Evolutionary conservation across 2,329 filamentous ascomycete species (phyloP), one percentile per base, ranked within the genome.

Genomic region (Verticillium nubilum): DNA sequence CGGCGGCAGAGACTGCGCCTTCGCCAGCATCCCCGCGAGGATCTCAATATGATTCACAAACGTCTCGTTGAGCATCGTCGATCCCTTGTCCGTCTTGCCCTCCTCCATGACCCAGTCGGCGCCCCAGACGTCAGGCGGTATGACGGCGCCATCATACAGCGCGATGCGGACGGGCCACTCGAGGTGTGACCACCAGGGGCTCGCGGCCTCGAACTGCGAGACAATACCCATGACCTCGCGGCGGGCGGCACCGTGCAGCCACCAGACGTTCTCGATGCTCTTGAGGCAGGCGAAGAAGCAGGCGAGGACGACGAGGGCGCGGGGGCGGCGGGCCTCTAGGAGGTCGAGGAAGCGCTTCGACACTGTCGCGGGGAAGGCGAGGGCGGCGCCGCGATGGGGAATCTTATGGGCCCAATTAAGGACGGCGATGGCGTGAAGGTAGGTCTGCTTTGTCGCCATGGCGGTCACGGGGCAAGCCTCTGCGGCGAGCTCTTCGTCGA

Each of bases 241-340:
- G 17, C 82, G 80, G 7, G 86, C 82, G 66, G 89, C 86, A 42
- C 87, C 86, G 23, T 85, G 80, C 28, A 90, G 74, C 88, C 88
- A 91, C 88, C 88, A 91, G 17, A 86, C 75, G 17, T 77, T 71
- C 61, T 87, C 82, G 62, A 88, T 76, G 33, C 80, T 80, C 67
- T 86, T 86, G 54, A 90, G 75, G 37, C 88, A 74, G 28, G 85
- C 86, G 66, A 88, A 88, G 69, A 88, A 89, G 69, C 84, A 86
- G 6, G 86, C 86, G 1, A 89, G 78, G 35, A 88, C 85, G 31
- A 82, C 80, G 28, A 89, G 76, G 1, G 86, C 85, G 13, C 86
- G 82, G 1, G 86, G 86, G 13, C 83, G 79, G 60, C 82, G 80
- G 58, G 79, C 76, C 62, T 83, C 80, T 13, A 90, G 77, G 29